Base-by-base conservation (phyloP, 2,329 filamentous ascomycete genomes). In the Acrocalymma vagum region DNA sequence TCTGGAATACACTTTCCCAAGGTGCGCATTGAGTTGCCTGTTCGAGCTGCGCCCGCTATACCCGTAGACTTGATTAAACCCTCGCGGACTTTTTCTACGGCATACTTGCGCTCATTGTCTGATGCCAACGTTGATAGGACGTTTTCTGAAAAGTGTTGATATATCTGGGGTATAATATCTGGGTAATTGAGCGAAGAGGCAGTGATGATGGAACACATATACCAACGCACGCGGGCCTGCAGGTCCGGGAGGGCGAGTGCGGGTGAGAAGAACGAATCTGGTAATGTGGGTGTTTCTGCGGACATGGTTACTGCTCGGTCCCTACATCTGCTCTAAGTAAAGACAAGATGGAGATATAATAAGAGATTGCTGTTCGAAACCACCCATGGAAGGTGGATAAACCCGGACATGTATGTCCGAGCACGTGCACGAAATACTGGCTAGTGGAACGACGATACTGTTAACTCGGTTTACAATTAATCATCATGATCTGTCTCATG, bases 1-100 rank as follows among this genome's bases (percentile, higher is more conserved):
- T 29, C 34, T 10, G 34, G 34, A 11, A 38, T 16, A 15, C 34
- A 29, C 4, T 28, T 16, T 10, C 22, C 24, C 8, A 38, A 21
- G 15, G 15, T 38, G 9, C 34, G 14, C 34, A 38, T 38, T 14
- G 34, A 24, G 16, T 38, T 38, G 34, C 34, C 34, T 13, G 34
- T 38, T 13, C 34, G 14, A 3, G 11, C 34, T 18, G 34, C 34
- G 8, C 34, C 34, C 5, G 29, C 34, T 6, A 38, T 38, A 20
- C 34, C 34, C 10, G 34, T 38, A 10, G 34, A 38, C 26, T 38
- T 38, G 34, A 38, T 38, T 9, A 38, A 13, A 9, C 34, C 34
- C 22, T 38, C 34, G 22, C 34, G 34, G 9, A 38, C 23, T 15
- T 21, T 17, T 7, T 24, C 18, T 28, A 38, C 23, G 9, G 24